Conservation (phyloP, 208 protist species). For the Crithidia acanthocephali region DNA sequence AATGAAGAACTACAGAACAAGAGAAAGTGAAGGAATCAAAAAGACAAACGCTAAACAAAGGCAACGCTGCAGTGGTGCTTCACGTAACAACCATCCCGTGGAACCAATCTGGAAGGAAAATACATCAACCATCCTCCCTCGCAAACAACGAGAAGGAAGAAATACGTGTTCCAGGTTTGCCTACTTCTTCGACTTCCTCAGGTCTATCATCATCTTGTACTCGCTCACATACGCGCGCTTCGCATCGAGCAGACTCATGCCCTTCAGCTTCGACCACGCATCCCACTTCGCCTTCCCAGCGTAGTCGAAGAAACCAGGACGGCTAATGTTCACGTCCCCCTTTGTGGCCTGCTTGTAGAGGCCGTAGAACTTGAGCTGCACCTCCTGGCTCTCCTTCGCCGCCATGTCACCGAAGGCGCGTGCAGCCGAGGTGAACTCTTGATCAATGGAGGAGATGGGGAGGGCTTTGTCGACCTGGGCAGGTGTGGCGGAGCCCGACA, state of each 20-base stretch:
- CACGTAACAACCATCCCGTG: no score
- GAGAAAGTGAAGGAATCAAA: neutral
- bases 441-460: constrained; percentile 34
- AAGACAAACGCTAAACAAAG: neutral
- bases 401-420: constrained; percentile 54
- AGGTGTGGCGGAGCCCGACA: constrained; percentile 6
- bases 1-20: constrained; percentile 2
- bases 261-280: constrained; percentile 87
- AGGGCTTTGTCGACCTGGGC: constrained; percentile 24
- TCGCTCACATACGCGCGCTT: constrained; percentile 85
- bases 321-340: constrained; percentile 74
- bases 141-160: no score
- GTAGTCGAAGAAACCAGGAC: constrained; percentile 81
- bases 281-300: constrained; percentile 93
- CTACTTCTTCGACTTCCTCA: constrained; percentile 24
- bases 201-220: constrained; percentile 52
- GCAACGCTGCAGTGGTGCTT: no score
- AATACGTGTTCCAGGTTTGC: no score
- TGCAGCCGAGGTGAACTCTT: constrained; percentile 67
- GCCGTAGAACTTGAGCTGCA: constrained; percentile 87
- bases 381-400: constrained; percentile 49
- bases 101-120: no score
- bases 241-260: constrained; percentile 81
- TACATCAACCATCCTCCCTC: no score
- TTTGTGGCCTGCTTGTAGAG: constrained; percentile 90